Base-by-base conservation (phyloP, 2,329 filamentous ascomycete genomes). In the Didymella pomorum region DNA sequence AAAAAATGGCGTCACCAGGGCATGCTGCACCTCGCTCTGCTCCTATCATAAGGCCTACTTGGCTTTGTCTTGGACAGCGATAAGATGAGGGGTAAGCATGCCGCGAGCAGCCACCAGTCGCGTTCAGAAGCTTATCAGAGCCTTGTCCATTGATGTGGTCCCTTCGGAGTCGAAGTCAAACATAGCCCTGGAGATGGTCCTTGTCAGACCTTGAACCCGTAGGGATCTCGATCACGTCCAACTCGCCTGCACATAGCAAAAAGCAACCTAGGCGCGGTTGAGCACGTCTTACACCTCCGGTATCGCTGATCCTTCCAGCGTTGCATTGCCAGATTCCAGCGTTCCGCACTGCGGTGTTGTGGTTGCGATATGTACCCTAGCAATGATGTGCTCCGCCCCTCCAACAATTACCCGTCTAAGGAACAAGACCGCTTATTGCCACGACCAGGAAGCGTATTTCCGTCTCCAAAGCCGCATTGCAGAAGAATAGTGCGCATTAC, bases 351-450 rank as follows among this genome's bases (percentile, higher is more conserved):
- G 33, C 37, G 28, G 4, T 39, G 16, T 48, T 10, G 35, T 49
- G 45, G 52, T 55, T 49, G 52, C 52, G 47, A 55, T 39, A 43
- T 49, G 44, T 28, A 55, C 44, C 45, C 52, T 49, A 31, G 43
- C 26, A 43, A 54, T 54, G 43, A 54, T 47, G 43, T 54, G 51
- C 51, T 54, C 47, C 43, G 43, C 43, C 51, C 51, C 51, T 54
- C 51, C 51, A 39, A 42, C 3, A 47, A 42, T 25, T 25, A 20
- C 25, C 51, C 25, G 12, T 33, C 31, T 33, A n/a, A n/a, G 42
- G 18, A 31, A 25, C 25, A 54, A n/a, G 31, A 21, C 51, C 26
- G 51, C 42, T 33, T 41, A 42, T 47, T 41, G 43, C 33, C 51
- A 54, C 35, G 35, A 41, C 23, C 33, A 33, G 42, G 43, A 52